Evolutionary conservation across 73 alveolate genomes (phyloP), one percentile per base, ranked within the genome.

Genomic region (Paraurostyla sp.): DNA sequence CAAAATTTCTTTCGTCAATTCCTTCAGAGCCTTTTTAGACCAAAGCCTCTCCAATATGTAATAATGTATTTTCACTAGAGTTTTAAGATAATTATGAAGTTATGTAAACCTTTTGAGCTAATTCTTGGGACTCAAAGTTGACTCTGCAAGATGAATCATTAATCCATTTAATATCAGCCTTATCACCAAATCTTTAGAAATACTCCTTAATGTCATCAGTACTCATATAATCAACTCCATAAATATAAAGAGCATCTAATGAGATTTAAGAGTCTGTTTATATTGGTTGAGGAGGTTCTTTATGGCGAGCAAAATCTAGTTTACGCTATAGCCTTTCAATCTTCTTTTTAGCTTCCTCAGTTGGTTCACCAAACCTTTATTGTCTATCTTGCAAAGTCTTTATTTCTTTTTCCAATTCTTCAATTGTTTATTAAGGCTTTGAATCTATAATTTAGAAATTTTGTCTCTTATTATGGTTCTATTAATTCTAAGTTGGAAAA

Each of bases 191-290:
- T 29, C 54, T 49, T 29, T 6, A 6, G 40, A 75, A 75, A 75
- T 75, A 75, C 7, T 15, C n/a, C 52, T 75, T 46, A 20, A 75
- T 75, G 29, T 75, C 87, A 11, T 48, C 54, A 7, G 87, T 75
- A 32, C 87, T 75, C 87, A 75, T 75, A 51, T 75, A 75, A 30
- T 75, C 87, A 1, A 49, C 73, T 27, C 87, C 87, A 75, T 75
- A 75, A 3, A 75, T 15, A 33, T 75, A 75, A 46, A 75, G 4
- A 16, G 75, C 32, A 22, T 75, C 75, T 29, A 45, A 6, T 6
- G 27, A 6, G 9, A 75, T 75, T 25, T n/a, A 42, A 4, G 87
- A 43, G 33, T 75, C 73, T 22, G 18, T 9, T 29, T 75, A 11
- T 16, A 75, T 75, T 22, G 69, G 73, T 51, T 75, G 11, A 15